A percentile compares a stretch with the other conserved stretches of the same genome.
Conservation (phyloP, 2,329 filamentous ascomycete species). For the Myriosclerotinia curreyana region DNA sequence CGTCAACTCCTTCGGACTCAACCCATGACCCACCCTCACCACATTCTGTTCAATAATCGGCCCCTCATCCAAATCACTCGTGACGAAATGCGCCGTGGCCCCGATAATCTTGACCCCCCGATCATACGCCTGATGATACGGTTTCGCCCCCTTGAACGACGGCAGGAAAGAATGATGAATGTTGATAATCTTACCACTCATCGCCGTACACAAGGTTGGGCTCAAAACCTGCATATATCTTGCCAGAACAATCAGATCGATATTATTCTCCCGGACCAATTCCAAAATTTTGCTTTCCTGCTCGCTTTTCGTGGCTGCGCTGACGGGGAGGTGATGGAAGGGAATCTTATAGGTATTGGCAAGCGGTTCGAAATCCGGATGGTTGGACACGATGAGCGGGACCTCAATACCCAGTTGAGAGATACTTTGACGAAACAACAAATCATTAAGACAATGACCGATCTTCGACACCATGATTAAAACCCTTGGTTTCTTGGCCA, state of each 20-base stretch:
- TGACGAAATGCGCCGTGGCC: constrained; percentile 82
- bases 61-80: constrained; percentile 79
- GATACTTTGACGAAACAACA: constrained; percentile 74
- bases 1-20: constrained; percentile 72
- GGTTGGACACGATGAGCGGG: constrained; percentile 78
- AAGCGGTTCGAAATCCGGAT: constrained; percentile 67
- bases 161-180: constrained; percentile 88
- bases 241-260: constrained; percentile 78
- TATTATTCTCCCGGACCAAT: constrained; percentile 62
- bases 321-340: constrained; percentile 79
- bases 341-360: constrained; percentile 72
- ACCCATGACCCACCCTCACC: constrained; percentile 69
- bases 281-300: constrained; percentile 72
- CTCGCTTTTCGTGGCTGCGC: constrained; percentile 69
- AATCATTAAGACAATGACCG: constrained; percentile 79
- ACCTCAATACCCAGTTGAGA: constrained; percentile 70
- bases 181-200: constrained; percentile 87
- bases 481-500: constrained; percentile 67
- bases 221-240: constrained; percentile 87
- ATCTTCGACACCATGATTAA: constrained; percentile 91
- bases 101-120: constrained; percentile 86
- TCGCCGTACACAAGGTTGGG: constrained; percentile 68
- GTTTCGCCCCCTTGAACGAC: constrained; percentile 83
- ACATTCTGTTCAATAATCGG: constrained; percentile 87
- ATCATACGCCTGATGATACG: constrained; percentile 84